These are phyloP conservation scores for Phytophthora gonapodyides DNA, from an alignment of 352 stramenopile genomes.

Conservation along the genomic window DNA sequence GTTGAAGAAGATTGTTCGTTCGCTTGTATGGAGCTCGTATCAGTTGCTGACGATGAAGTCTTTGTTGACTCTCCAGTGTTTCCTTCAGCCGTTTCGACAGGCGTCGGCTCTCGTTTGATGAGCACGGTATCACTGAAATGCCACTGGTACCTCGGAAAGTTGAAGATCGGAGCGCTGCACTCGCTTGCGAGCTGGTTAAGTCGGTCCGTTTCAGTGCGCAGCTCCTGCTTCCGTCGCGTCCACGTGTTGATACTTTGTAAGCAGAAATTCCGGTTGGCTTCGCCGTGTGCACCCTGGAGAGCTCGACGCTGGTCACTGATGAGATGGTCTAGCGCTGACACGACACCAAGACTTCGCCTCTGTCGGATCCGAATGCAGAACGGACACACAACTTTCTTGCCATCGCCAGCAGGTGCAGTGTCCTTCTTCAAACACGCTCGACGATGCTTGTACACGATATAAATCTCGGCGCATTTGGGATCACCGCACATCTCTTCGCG, in stretches of 20 bases:
- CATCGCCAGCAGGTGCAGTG: conserved; percentile 5
- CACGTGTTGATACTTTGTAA: conserved; percentile 44
- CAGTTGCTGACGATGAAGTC: background rate
- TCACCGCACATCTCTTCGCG: conserved; percentile 31
- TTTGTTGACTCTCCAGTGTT: background rate
- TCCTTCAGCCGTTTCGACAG: conserved; percentile 13
- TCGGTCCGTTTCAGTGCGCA: conserved; percentile 31
- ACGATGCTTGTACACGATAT: conserved; percentile 33
- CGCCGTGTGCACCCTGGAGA: conserved; percentile 28
- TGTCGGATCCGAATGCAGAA: conserved; percentile 53
- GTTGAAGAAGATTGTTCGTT: conserved; percentile 7
- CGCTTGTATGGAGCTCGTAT: background rate
- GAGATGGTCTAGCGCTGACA: conserved; percentile 35
- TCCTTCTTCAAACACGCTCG: conserved; percentile 35
- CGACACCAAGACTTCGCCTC: conserved; percentile 35
- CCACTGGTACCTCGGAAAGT: conserved; percentile 45
- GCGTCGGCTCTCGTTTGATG: conserved; percentile 38
- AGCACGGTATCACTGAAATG: conserved; percentile 34
- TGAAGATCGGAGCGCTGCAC: conserved; percentile 38
- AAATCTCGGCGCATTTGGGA: conserved; percentile 33
- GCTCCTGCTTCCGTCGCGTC: conserved; percentile 24
- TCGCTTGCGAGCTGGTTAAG: conserved; percentile 41
- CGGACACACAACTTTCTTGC: conserved; percentile 33
- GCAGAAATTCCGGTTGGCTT: conserved; percentile 43
- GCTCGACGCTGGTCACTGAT: conserved; percentile 37